Percentiles rank a stretch among this genome's conserved stretches.
Evolutionary conservation across 129 eudicot species (phyloP).

Genomic region (Centella asiatica): DNA sequence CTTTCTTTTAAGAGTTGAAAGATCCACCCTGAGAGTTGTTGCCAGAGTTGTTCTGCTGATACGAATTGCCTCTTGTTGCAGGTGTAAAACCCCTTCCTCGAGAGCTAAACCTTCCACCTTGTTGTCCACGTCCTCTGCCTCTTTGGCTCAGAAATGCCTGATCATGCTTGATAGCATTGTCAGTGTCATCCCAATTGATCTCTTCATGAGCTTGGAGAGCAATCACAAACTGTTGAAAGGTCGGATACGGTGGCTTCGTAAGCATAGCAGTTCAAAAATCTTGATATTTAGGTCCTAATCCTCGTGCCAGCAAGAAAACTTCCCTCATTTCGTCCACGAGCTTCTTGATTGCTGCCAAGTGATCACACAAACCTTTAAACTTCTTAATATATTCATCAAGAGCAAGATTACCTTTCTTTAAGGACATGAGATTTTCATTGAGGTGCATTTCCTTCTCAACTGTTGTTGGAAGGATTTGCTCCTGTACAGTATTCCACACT

Average conservation of each 20-base stretch:
- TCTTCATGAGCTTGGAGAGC: not conserved
- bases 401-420: not conserved
- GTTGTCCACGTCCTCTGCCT: not conserved
- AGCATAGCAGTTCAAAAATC: not conserved
- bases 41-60: not conserved
- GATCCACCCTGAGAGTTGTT: not conserved
- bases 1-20: not conserved
- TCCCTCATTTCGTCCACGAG: not conserved
- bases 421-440: not conserved
- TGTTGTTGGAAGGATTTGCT: no score
- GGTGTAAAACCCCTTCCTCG: not conserved
- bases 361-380: not conserved
- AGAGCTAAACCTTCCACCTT: not conserved
- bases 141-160: not conserved
- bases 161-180: not conserved
- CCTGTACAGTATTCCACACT: no score
- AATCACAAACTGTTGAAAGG: not conserved
- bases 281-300: not conserved
- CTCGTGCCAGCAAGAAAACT: not conserved
- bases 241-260: not conserved
- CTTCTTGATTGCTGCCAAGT: not conserved
- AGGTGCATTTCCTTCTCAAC: not conserved
- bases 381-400: not conserved
- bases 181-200: not conserved
- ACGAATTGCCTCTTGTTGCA: not conserved